Evolutionary conservation across 352 stramenopile species (phyloP).

Genomic region (Paralagenidium karlingii): DNA sequence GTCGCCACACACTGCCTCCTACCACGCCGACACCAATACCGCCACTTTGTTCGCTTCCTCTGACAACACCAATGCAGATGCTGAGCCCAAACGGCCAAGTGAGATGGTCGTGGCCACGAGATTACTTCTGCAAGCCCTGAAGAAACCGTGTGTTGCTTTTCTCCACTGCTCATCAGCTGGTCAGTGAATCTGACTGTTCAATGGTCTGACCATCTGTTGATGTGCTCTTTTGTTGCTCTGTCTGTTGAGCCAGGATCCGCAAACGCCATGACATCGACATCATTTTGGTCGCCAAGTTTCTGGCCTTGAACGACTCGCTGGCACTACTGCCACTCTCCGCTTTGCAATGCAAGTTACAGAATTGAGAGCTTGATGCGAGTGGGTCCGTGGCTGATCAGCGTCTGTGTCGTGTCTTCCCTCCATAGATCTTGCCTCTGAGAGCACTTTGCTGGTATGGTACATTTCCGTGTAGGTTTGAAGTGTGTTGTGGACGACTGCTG

Average conservation of each 20-base stretch:
- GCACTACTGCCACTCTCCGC: slow-evolving; percentile 16
- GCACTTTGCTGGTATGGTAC: slow-evolving; percentile 23
- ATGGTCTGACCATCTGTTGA: neutral
- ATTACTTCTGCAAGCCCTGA: slow-evolving; percentile 27
- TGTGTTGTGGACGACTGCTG: neutral
- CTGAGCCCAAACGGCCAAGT: too few relatives aligned
- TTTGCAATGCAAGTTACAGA: slow-evolving; percentile 46
- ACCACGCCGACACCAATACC: too few relatives aligned
- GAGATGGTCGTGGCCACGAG: too few relatives aligned
- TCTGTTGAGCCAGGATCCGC: slow-evolving; percentile 12
- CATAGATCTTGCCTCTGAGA: slow-evolving; percentile 47
- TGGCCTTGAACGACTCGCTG: slow-evolving; percentile 27
- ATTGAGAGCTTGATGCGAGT: neutral
- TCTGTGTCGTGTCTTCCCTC: neutral
- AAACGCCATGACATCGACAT: slow-evolving; percentile 49
- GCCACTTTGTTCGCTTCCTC: too few relatives aligned
- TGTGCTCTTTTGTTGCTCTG: neutral
- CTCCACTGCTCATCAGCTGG: too few relatives aligned
- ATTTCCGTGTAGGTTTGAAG: too few relatives aligned
- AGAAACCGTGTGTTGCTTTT: slow-evolving; percentile 20
- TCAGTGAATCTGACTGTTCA: too few relatives aligned
- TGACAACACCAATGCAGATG: too few relatives aligned
- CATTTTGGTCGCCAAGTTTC: slow-evolving; percentile 31
- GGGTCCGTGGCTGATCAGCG: neutral
- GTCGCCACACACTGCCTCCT: too few relatives aligned